Conservation (phyloP, 164 flowering plant genomes). For the Berberis vulgaris region DNA sequence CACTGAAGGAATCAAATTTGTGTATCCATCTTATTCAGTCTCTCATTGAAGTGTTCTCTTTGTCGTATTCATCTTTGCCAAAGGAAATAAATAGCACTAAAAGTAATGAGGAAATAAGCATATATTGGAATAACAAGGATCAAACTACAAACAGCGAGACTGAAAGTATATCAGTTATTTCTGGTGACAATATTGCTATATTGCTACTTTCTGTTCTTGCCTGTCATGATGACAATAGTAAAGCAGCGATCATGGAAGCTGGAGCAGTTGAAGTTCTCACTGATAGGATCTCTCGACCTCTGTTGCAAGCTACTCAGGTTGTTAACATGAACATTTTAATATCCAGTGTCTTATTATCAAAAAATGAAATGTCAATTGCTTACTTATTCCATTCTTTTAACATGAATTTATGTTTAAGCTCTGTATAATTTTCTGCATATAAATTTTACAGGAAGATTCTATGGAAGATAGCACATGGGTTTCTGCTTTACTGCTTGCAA, state of each 20-base stretch:
- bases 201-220: constrained; percentile 86
- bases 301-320: constrained; percentile 60
- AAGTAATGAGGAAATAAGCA: constrained; percentile 37
- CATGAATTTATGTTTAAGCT: constrained; percentile 1
- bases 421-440: background rate
- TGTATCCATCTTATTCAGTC: constrained; percentile 61
- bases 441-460: constrained; percentile 51
- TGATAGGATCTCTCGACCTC: constrained; percentile 54
- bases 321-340: constrained; percentile 1
- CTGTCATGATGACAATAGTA: constrained; percentile 68
- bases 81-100: constrained; percentile 23
- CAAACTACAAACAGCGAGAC: constrained; percentile 28
- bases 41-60: constrained; percentile 61
- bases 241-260: constrained; percentile 70
- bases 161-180: constrained; percentile 36
- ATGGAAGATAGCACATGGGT: constrained; percentile 77
- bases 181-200: constrained; percentile 54
- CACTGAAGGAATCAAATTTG: constrained; percentile 47
- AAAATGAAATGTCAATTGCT: background rate
- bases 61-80: constrained; percentile 16
- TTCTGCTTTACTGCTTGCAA: constrained; percentile 74
- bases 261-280: constrained; percentile 89
- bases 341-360: background rate
- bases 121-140: constrained; percentile 43
- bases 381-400: background rate